These are phyloP conservation scores for Dothideomycetes sp. DNA, from an alignment of 2,329 filamentous ascomycete genomes.

Conservation along the genomic window DNA sequence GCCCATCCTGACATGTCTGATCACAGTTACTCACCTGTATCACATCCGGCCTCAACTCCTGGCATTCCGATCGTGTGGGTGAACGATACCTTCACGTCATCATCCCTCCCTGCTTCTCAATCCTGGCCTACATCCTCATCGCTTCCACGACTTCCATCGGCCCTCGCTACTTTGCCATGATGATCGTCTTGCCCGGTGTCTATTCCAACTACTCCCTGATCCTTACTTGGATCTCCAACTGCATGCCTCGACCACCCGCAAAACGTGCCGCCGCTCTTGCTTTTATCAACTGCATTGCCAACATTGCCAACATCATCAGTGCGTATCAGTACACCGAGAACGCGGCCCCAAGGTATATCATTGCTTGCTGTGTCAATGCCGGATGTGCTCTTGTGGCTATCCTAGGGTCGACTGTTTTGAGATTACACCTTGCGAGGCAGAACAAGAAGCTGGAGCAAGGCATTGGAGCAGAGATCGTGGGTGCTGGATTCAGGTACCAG, in stretches of 20 bases:
- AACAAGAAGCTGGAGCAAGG: no score
- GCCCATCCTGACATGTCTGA: no score
- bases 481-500: no score
- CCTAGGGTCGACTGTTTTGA: no score
- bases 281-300: slow-evolving; percentile 22
- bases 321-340: no score
- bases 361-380: no score
- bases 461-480: no score
- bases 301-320: no score
- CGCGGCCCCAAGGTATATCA: no score
- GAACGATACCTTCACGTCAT: slow-evolving; percentile 50
- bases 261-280: slow-evolving; percentile 24
- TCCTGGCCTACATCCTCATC: slow-evolving; percentile 50
- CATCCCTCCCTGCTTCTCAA: slow-evolving; percentile 44
- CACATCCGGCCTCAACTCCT: slow-evolving; percentile 15
- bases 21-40: slow-evolving; percentile 23
- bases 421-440: no score
- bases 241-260: slow-evolving; percentile 21
- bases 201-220: slow-evolving; percentile 51
- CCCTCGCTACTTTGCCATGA: slow-evolving; percentile 52
- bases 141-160: slow-evolving; percentile 49
- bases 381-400: no score
- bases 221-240: slow-evolving; percentile 47
- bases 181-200: slow-evolving; percentile 48
- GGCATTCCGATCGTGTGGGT: slow-evolving; percentile 22